Evolutionary conservation across 1,284 basidiomycete species (phyloP).

Genomic region (Waitea zeae): DNA sequence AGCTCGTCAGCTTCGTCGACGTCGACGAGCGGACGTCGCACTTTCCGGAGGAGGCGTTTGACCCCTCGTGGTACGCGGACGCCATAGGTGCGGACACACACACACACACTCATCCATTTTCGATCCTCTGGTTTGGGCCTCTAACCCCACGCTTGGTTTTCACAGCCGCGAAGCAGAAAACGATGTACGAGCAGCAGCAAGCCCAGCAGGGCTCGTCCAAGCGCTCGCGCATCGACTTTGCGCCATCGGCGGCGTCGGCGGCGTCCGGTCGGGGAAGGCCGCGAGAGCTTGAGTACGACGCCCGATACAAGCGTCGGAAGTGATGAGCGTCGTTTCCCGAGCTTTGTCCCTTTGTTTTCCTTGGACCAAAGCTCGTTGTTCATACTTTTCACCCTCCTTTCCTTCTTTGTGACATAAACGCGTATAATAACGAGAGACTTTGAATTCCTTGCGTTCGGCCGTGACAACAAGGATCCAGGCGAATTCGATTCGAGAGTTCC

Average conservation of each 20-base stretch:
- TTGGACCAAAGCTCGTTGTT: too few relatives aligned
- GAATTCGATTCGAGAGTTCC: too few relatives aligned
- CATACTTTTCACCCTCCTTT: too few relatives aligned
- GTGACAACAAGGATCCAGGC: too few relatives aligned
- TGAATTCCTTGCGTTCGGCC: too few relatives aligned
- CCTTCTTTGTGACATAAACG: too few relatives aligned
- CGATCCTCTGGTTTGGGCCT: neutral
- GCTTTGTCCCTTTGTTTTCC: too few relatives aligned
- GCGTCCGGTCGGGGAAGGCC: slow-evolving; percentile 1
- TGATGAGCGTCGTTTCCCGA: too few relatives aligned
- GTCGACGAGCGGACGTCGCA: slow-evolving; percentile 76
- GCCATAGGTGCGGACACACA: slow-evolving; percentile 36
- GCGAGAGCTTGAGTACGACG: too few relatives aligned
- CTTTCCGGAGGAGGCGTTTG: slow-evolving; percentile 44
- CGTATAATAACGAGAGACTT: too few relatives aligned
- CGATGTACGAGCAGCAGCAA: slow-evolving; percentile 35
- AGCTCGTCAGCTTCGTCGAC: slow-evolving; percentile 82
- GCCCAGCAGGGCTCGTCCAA: slow-evolving; percentile 29
- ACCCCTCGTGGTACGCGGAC: slow-evolving; percentile 51
- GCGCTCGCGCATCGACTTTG: slow-evolving; percentile 41
- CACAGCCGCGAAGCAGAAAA: slow-evolving; percentile 28
- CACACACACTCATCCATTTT: neutral
- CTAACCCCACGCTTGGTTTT: neutral
- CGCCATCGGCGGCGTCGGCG: slow-evolving; percentile 11
- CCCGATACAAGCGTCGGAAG: too few relatives aligned